Base-by-base conservation (phyloP, 805 yeast species). In the Teunomyces aglyptinius region DNA sequence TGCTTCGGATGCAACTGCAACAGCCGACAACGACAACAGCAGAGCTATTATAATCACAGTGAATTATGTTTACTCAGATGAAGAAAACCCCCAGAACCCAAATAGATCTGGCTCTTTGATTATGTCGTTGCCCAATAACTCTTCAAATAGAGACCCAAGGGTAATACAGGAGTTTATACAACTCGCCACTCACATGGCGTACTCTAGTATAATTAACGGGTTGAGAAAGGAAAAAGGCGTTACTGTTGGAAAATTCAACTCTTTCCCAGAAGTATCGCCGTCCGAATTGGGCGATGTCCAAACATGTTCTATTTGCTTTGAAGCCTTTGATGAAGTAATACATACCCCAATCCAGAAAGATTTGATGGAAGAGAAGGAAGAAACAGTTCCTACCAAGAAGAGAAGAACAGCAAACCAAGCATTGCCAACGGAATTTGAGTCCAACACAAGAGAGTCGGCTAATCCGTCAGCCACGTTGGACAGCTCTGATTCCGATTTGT, bases 161-260 rank as follows among this genome's bases (percentile, higher is more conserved):
- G 73, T 80, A 29, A 68, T 85, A 27, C 83, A 80, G 56, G 81
- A 78, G 29, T 71, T 85, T 45, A 78, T 86, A 10, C 70, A 83
- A 22, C 64, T 85, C 47, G 89, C 90, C 2, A 83, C 91, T 0
- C 81, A 82, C 20, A 75, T 85, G 63, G 90, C 90, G 1, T 73
- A 83, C 60, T 68, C 84, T 33, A 81, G 88, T 12, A 78, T 85
- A 31, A 72, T 80, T 3, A 74, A 77, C 16, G 72, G 77, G 33
- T 66, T 76, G 26, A 70, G 75, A 47, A 73, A 71, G 46, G 69
- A 74, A 15, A 70, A 75, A 31, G 88, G 89, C 7, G 70, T 83
- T 3, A 67, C 84, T 0, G 61, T 71, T 18, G 77, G 77, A 20
- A 35, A 16, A 12, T 84, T 85, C 63, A 77, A 77, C 27, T 65